phyloP scores from a whole-genome alignment of 225 moss, liverwort and hornwort species.

The Sphagnum tenellum region DNA sequence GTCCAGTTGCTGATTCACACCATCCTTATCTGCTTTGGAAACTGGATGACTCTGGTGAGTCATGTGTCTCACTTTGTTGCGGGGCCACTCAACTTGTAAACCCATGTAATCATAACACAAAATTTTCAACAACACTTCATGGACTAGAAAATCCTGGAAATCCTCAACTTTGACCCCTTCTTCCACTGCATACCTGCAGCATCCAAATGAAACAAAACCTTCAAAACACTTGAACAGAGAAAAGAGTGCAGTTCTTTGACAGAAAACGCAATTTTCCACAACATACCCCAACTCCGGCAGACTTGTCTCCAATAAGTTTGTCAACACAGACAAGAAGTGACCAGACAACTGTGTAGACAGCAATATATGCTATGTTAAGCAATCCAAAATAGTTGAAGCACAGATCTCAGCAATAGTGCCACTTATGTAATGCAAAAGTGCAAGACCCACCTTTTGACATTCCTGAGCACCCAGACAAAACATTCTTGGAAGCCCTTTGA shows the following conservation, averaged over 20 bases:
- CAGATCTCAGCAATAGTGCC: background rate
- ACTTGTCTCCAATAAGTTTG: too few species aligned
- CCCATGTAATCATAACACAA: conserved; percentile 70
- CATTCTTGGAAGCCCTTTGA: conserved; percentile 66
- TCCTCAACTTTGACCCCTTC: conserved; percentile 21
- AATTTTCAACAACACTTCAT: conserved; percentile 62
- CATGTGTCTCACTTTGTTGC: background rate
- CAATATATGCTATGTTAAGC: too few species aligned
- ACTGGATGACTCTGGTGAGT: conserved; percentile 1
- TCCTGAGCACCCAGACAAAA: conserved; percentile 64
- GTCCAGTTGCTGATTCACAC: conserved; percentile 3
- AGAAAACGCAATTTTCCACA: too few species aligned
- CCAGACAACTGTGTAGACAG: too few species aligned
- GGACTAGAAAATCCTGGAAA: conserved; percentile 51
- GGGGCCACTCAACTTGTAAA: too few species aligned
- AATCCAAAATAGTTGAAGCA: background rate
- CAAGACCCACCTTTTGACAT: conserved; percentile 54
- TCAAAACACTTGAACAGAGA: too few species aligned
- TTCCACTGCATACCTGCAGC: conserved; percentile 41
- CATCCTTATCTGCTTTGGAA: background rate
- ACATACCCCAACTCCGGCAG: too few species aligned
- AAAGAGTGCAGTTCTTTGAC: too few species aligned
- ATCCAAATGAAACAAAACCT: background rate
- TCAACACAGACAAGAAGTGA: too few species aligned
- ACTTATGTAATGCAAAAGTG: background rate